Evolutionary conservation across 176 grass and related monocot species (phyloP).

Genomic region (Leersia perrieri): DNA sequence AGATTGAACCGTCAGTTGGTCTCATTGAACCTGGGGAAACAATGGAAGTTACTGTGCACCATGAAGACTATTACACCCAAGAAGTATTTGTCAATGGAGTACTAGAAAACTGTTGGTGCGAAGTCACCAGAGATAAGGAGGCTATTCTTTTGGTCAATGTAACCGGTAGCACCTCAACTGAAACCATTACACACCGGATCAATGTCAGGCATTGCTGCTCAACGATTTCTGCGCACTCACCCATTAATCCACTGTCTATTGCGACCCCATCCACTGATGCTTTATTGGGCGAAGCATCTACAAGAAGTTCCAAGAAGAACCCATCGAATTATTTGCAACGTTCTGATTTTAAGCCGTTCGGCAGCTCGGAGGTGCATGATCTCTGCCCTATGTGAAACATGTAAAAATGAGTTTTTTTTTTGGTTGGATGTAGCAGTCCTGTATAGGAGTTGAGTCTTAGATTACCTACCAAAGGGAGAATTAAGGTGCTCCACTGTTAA

Average conservation of each 20-base stretch:
- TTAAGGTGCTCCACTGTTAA: constrained; percentile 23
- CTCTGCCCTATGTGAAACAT: constrained; percentile 32
- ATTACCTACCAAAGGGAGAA: constrained; percentile 23
- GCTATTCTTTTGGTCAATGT: constrained; percentile 62
- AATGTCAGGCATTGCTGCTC: constrained; percentile 63
- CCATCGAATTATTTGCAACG: constrained; percentile 54
- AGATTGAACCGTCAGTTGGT: constrained; percentile 73
- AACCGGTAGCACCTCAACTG: constrained; percentile 55
- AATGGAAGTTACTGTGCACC: constrained; percentile 64
- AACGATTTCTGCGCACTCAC: not conserved
- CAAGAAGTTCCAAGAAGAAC: constrained; percentile 29
- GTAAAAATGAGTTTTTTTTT: constrained; percentile 22
- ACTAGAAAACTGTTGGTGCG: constrained; percentile 57
- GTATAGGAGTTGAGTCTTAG: constrained; percentile 9
- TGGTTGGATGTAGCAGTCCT: constrained; percentile 17
- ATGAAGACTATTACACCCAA: constrained; percentile 59
- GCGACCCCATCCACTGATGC: not conserved
- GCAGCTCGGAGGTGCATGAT: constrained; percentile 46
- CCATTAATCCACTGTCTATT: not conserved
- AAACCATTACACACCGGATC: constrained; percentile 59
- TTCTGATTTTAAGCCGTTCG: constrained; percentile 45
- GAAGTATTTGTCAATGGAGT: constrained; percentile 65
- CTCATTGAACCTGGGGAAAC: constrained; percentile 73
- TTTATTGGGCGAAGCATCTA: not conserved
- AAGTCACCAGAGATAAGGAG: constrained; percentile 65